Percentiles rank a stretch among this genome's conserved stretches.
phyloP scores from a whole-genome alignment of 331 rosid genomes.

The Dryas integrifolia region DNA sequence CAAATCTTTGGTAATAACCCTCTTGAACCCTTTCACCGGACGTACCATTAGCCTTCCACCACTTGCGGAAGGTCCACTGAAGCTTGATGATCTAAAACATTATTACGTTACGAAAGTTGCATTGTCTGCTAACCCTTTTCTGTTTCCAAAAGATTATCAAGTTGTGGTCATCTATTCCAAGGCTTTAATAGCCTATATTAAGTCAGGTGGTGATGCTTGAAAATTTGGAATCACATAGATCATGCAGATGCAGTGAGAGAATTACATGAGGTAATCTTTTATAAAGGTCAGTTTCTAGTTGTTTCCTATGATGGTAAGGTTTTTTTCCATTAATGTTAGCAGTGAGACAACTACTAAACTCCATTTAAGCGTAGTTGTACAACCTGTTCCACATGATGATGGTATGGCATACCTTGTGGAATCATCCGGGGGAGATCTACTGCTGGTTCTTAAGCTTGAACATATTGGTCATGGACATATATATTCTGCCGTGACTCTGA shows the following conservation, averaged over 20 bases:
- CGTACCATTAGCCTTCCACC: conserved; percentile 9
- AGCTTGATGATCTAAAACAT: neutral
- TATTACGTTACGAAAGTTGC: neutral
- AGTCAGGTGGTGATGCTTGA: neutral
- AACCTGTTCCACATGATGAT: neutral
- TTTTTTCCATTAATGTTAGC: neutral
- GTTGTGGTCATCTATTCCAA: neutral
- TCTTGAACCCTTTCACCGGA: conserved; percentile 6
- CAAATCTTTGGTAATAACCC: neutral
- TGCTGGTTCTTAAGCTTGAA: neutral
- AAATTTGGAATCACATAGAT: neutral
- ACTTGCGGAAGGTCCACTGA: neutral
- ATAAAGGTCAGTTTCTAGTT: neutral
- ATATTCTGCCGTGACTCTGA: neutral
- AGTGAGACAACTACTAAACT: neutral
- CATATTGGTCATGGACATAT: too few species aligned
- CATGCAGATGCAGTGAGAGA: neutral
- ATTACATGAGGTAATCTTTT: neutral
- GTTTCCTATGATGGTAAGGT: neutral
- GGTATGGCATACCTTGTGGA: neutral
- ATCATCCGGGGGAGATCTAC: neutral
- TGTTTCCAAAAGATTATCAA: conserved; percentile 7
- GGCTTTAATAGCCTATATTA: neutral
- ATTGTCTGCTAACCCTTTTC: neutral
- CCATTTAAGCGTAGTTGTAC: neutral